Evolutionary conservation across 305 asterid species (phyloP), one percentile per base, ranked within the genome.

Genomic region (Ilex paraguariensis): DNA sequence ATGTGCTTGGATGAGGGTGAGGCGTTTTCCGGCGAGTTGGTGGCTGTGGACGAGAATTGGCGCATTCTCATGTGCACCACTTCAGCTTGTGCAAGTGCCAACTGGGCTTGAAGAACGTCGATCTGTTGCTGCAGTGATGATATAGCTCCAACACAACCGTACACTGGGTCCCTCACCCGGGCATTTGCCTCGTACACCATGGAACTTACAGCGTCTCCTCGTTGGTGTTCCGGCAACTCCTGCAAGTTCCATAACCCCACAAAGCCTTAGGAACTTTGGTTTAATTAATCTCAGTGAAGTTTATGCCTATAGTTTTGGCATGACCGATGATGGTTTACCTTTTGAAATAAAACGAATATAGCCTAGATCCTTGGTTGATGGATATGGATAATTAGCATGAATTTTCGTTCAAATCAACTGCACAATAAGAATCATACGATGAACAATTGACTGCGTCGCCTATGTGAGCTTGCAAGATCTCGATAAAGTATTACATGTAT

Each of bases 171-270:
- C 17, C 97, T 77, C 11, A 90, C 86, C 11, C 95, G 77, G 0
- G 95, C 96, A 50, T 90, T 90, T 14, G 97, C 97, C 68, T 90
- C 96, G 31, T 84, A 90, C 3, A 90, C 97, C 96, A 90, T 90
- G 12, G 93, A 82, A 61, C 89, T 90, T 65, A 87, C 89, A 0
- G 97, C 96, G 14, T 90, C 96, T 0, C 91, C 93, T 49, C 93
- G 72, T 49, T 81, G 92, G 48, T 85, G 72, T 63, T 90, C 92
- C 0, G 86, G 75, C 77, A 91, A 71, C 39, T 91, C 98, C 98
- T 90, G 75, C 68, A 70, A 17, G 13, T 9, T 54, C 46, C 65
- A 46, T 15, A 10, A 31, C 17, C 53, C 11, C 13, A 63, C 30
- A 54, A 54, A 12, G 40, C 50, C 17, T 31, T 13, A 52, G 5